A percentile compares a stretch with the other conserved stretches of the same genome.
These are phyloP conservation scores for Fusarium miscanthi DNA, from an alignment of 2,329 filamentous ascomycete genomes.

Conservation along the genomic window DNA sequence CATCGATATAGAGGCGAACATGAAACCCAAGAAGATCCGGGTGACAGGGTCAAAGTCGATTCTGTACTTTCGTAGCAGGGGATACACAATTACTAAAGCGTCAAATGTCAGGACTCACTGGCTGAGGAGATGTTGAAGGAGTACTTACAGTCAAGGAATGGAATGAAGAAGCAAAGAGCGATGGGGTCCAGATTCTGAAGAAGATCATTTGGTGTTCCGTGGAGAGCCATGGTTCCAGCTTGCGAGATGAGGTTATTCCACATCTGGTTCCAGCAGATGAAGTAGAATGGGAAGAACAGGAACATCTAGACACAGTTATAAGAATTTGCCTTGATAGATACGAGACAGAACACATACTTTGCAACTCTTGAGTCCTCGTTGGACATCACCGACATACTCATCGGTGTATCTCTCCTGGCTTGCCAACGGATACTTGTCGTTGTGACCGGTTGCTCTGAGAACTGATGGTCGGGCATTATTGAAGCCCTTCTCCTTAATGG, in stretches of 20 bases:
- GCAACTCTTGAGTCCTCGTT: constrained; percentile 12
- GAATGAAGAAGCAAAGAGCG: constrained; percentile 7
- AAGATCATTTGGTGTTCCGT: constrained; percentile 2
- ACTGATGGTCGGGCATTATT: neutral
- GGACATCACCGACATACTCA: constrained; percentile 2
- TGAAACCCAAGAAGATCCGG: constrained; percentile 8
- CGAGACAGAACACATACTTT: neutral
- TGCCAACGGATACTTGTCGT: neutral
- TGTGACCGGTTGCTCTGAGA: neutral
- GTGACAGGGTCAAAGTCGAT: neutral
- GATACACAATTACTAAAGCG: neutral
- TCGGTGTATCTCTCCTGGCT: neutral
- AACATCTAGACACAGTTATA: neutral
- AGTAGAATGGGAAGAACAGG: constrained; percentile 10
- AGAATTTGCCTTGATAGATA: accelerated
- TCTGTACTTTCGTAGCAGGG: neutral
- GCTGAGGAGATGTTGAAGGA: accelerated
- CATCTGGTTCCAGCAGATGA: constrained; percentile 14
- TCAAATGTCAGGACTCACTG: neutral
- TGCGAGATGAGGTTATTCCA: constrained; percentile 10
- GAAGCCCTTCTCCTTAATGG: neutral
- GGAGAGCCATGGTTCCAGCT: constrained; percentile 4
- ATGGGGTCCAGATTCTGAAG: neutral
- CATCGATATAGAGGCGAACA: constrained; percentile 9
- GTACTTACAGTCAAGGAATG: neutral